Conservation (phyloP, 805 yeast species). For the Monosporozyma aerobia region DNA sequence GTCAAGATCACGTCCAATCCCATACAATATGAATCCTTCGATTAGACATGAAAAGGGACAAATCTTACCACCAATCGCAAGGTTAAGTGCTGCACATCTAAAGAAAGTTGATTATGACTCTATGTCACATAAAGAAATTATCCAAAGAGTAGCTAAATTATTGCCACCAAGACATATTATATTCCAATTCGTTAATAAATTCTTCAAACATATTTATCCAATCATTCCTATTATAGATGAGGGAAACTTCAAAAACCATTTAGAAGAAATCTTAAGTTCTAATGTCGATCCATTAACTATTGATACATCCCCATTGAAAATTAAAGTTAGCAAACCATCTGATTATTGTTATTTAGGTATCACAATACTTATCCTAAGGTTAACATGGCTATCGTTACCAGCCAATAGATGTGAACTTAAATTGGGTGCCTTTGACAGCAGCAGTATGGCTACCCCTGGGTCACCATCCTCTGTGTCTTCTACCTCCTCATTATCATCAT, state of each 20-base stretch:
- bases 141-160: conserved; percentile 29
- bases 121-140: conserved; percentile 17
- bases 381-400: conserved; percentile 50
- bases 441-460: conserved; percentile 5
- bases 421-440: conserved; percentile 13
- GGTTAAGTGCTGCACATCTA: background rate
- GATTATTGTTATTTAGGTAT: conserved; percentile 41
- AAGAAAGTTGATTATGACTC: conserved; percentile 3
- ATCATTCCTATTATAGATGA: conserved; percentile 64
- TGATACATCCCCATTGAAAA: conserved; percentile 15
- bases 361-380: conserved; percentile 41
- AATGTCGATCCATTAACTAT: conserved; percentile 1
- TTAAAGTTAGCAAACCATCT: conserved; percentile 28
- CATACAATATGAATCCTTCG: background rate
- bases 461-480: conserved; percentile 5
- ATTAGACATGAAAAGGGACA: background rate
- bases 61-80: background rate
- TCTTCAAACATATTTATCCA: conserved; percentile 51
- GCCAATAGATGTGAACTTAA: conserved; percentile 30
- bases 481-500: conserved; percentile 14
- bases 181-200: conserved; percentile 49
- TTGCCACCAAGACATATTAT: conserved; percentile 48
- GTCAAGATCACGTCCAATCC: background rate
- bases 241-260: conserved; percentile 27
- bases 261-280: conserved; percentile 18